Percentiles rank a stretch among this genome's conserved stretches.
phyloP scores from a whole-genome alignment of 2,329 filamentous ascomycete genomes.

The Xylaria sp. region DNA sequence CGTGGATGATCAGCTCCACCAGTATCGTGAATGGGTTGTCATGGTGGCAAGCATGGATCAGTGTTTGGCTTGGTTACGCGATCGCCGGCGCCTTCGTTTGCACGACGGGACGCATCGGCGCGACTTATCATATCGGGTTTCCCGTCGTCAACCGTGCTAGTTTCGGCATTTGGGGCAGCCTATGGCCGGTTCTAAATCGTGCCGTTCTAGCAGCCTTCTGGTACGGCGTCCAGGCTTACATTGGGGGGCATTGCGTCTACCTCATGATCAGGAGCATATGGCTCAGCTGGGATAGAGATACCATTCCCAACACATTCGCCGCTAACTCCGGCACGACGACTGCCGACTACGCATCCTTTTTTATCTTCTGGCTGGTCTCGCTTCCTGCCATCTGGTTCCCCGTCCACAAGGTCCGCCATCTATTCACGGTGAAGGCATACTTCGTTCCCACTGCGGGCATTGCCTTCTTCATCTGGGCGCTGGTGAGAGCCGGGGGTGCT shows the following conservation, averaged over 20 bases:
- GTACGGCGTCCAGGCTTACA: conserved; percentile 88
- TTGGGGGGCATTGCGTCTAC: conserved; percentile 85
- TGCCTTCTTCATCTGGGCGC: conserved; percentile 87
- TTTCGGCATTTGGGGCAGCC: conserved; percentile 88
- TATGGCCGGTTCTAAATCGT: conserved; percentile 91
- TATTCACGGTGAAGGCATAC: conserved; percentile 91
- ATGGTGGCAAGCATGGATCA: conserved; percentile 94
- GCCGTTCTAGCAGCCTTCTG: conserved; percentile 88
- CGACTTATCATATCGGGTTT: conserved; percentile 89
- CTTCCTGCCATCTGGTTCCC: conserved; percentile 90
- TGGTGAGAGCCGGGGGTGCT: conserved; percentile 82
- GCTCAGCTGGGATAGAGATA: conserved; percentile 70
- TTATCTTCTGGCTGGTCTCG: conserved; percentile 85
- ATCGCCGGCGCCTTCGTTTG: conserved; percentile 81
- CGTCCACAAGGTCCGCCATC: conserved; percentile 86
- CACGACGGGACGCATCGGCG: conserved; percentile 83
- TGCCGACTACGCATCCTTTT: conserved; percentile 81
- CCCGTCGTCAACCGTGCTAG: conserved; percentile 81
- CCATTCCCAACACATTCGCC: conserved; percentile 75
- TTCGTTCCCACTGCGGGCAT: conserved; percentile 86
- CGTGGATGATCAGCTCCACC: conserved; percentile 91
- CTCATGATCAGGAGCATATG: conserved; percentile 91
- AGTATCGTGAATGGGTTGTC: conserved; percentile 82
- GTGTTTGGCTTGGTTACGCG: conserved; percentile 86
- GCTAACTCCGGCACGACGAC: conserved; percentile 76